Evolutionary conservation across 176 grass and related monocot genomes (phyloP).

Genomic region (Panicum miliaceum): DNA sequence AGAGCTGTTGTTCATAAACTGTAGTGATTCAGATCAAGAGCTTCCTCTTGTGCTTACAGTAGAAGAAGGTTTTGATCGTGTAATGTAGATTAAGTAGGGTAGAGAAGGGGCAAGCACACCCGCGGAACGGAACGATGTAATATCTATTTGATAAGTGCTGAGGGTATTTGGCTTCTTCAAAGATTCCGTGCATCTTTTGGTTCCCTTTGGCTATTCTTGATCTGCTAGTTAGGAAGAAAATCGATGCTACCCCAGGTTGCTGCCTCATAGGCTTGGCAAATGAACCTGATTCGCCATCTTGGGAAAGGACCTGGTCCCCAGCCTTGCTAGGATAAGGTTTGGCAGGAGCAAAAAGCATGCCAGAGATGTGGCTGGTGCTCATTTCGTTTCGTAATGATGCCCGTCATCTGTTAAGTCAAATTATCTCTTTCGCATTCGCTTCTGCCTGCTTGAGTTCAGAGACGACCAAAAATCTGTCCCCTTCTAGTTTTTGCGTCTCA

Average conservation of each 20-base stretch:
- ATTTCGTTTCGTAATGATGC: neutral
- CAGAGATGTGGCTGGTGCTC: neutral
- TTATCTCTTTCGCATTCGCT: neutral
- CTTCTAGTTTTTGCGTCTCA: neutral
- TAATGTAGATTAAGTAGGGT: slow-evolving; percentile 66
- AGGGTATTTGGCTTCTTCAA: slow-evolving; percentile 34
- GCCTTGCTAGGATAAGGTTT: neutral
- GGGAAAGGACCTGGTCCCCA: neutral
- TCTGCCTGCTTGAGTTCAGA: neutral
- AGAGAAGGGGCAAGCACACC: slow-evolving; percentile 44
- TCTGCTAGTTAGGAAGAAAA: neutral
- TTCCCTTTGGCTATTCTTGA: neutral
- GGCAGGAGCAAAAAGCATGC: neutral
- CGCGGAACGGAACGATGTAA: slow-evolving; percentile 38
- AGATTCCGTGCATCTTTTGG: neutral
- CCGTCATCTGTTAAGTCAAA: neutral
- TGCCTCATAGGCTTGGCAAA: neutral
- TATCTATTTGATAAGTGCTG: slow-evolving; percentile 50
- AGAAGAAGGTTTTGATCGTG: slow-evolving; percentile 48
- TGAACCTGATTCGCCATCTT: neutral
- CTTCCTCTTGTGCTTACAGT: slow-evolving; percentile 50
- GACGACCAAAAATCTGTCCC: neutral
- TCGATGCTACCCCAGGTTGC: neutral
- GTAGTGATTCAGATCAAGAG: slow-evolving; percentile 54
- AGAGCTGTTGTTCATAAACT: slow-evolving; percentile 58